phyloP scores from a whole-genome alignment of 352 stramenopile genomes.

The Phytophthora tentaculata region DNA sequence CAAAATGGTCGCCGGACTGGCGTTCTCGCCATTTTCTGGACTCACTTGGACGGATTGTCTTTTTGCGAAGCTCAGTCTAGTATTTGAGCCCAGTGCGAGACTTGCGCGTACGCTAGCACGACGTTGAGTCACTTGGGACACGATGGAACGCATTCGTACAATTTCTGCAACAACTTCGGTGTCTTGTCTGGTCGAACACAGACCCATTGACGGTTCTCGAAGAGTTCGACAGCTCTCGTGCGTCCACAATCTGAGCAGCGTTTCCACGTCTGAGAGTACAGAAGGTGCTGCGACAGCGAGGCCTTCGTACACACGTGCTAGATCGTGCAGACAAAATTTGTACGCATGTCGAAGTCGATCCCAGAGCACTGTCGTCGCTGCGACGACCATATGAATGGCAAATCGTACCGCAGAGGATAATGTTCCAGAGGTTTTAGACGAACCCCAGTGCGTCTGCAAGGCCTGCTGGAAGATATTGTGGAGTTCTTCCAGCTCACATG shows the following conservation, averaged over 20 bases:
- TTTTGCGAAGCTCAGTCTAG: constrained; percentile 16
- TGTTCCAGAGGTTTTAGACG: neutral
- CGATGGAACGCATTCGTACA: constrained; percentile 16
- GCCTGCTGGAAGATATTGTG: constrained; percentile 42
- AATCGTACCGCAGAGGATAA: constrained; percentile 29
- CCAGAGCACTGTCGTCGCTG: constrained; percentile 60
- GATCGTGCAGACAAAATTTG: constrained; percentile 55
- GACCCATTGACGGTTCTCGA: constrained; percentile 28
- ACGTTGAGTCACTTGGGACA: constrained; percentile 28
- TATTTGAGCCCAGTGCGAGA: constrained; percentile 18
- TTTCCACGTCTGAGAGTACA: constrained; percentile 49
- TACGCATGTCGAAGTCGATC: constrained; percentile 40
- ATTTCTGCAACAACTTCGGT: constrained; percentile 19
- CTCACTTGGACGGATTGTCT: constrained; percentile 9
- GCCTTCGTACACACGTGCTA: constrained; percentile 55
- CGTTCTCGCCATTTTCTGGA: constrained; percentile 7
- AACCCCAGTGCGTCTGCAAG: constrained; percentile 21
- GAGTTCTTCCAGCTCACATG: constrained; percentile 34
- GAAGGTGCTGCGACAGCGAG: constrained; percentile 45
- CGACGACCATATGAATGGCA: constrained; percentile 36
- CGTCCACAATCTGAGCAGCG: constrained; percentile 51
- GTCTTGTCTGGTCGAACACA: constrained; percentile 15
- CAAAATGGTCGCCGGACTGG: constrained; percentile 14
- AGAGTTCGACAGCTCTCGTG: constrained; percentile 58
- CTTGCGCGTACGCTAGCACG: constrained; percentile 37